Conservation (phyloP, 2,329 filamentous ascomycete species). For the Trichoderma koningiopsis region DNA sequence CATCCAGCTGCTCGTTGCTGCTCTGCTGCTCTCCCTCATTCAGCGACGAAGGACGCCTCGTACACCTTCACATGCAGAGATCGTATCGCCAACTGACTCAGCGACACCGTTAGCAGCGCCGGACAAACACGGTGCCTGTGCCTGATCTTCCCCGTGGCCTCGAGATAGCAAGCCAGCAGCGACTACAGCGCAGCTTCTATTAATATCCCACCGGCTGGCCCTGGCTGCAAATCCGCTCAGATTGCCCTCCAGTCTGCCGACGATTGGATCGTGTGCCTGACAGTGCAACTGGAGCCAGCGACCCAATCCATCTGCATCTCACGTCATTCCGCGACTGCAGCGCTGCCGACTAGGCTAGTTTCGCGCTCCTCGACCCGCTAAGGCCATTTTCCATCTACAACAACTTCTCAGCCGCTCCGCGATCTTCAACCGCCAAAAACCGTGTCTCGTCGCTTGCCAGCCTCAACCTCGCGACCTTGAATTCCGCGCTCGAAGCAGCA, state of each 20-base stretch:
- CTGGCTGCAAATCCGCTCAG: not conserved
- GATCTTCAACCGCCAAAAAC: not conserved
- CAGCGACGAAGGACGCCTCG: not conserved
- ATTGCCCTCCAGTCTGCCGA: not conserved
- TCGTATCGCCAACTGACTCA: not conserved
- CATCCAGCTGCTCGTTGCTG: not conserved
- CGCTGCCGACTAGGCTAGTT: constrained; percentile 9
- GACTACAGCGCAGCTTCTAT: not conserved
- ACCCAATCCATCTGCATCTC: constrained; percentile 6
- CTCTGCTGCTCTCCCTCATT: too few species aligned
- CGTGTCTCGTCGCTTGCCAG: constrained; percentile 3
- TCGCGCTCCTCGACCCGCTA: constrained; percentile 22
- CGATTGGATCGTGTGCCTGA: not conserved
- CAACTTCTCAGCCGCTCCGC: constrained; percentile 14
- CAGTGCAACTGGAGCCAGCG: not conserved
- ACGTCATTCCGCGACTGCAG: constrained; percentile 22
- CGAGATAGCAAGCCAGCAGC: not conserved
- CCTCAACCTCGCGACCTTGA: not conserved
- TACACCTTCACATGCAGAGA: not conserved
- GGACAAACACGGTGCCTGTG: not conserved
- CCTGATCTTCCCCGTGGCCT: not conserved
- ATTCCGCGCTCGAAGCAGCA: not conserved
- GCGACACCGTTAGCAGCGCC: not conserved
- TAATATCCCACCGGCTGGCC: not conserved
- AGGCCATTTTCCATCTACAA: constrained; percentile 13